Evolutionary conservation across 1,139 yeast species (phyloP).

Genomic region (Saccharomyces pastorianus): DNA sequence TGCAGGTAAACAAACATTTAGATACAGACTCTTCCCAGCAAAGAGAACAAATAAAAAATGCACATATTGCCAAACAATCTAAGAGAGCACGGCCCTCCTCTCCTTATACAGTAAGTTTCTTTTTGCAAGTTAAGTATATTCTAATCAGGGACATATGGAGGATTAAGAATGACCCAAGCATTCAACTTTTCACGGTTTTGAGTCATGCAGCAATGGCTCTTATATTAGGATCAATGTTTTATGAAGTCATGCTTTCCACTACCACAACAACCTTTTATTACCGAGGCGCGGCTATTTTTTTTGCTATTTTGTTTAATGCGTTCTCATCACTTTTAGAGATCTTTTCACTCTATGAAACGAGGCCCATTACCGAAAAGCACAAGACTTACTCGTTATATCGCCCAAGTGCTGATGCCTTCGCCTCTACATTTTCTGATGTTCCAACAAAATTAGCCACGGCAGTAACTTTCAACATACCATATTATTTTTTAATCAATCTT

Average conservation of each 20-base stretch:
- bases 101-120: constrained; percentile 50
- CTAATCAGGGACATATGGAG: constrained; percentile 49
- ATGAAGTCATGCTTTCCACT: constrained; percentile 36
- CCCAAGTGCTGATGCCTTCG: constrained; percentile 60
- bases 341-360: constrained; percentile 52
- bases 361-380: constrained; percentile 64
- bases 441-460: constrained; percentile 46
- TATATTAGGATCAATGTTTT: constrained; percentile 57
- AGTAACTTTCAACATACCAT: constrained; percentile 44
- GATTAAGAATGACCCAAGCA: constrained; percentile 52
- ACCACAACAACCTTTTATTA: constrained; percentile 45
- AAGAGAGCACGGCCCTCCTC: constrained; percentile 40
- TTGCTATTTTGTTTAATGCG: constrained; percentile 60
- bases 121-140: constrained; percentile 44
- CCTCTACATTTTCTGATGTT: constrained; percentile 50
- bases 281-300: constrained; percentile 57
- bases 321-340: constrained; percentile 59
- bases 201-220: constrained; percentile 55
- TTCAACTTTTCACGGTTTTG: constrained; percentile 45
- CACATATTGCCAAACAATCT: constrained; percentile 47
- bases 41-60: constrained; percentile 31
- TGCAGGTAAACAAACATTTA: constrained; percentile 35
- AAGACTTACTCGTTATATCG: constrained; percentile 56
- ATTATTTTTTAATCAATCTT: constrained; percentile 53
- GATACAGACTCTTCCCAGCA: constrained; percentile 7